A percentile compares a stretch with the other conserved stretches of the same genome.
Evolutionary conservation across 1,139 yeast genomes (phyloP).

Genomic region (Schizosaccharomyces versatilis): DNA sequence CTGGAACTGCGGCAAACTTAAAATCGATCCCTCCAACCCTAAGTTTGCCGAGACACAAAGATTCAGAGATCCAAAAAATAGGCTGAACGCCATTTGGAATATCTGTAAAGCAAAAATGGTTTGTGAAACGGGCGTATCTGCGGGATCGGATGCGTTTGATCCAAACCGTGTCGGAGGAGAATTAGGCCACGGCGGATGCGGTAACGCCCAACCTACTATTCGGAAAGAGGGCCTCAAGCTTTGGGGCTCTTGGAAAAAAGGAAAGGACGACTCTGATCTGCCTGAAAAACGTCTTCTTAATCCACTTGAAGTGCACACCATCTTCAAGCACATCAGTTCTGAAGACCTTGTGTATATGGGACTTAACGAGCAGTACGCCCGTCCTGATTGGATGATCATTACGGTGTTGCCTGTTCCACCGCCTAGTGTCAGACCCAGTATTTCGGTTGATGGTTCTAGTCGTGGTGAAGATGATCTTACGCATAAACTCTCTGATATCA

Average conservation of each 20-base stretch:
- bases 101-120: slow-evolving; percentile 79
- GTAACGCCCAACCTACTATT: slow-evolving; percentile 85
- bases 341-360: slow-evolving; percentile 71
- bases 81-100: slow-evolving; percentile 92
- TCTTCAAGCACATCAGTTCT: slow-evolving; percentile 71
- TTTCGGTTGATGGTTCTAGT: slow-evolving; percentile 95
- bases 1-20: slow-evolving; percentile 91
- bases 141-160: slow-evolving; percentile 26
- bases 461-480: slow-evolving; percentile 99
- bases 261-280: slow-evolving; percentile 63
- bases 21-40: slow-evolving; percentile 61
- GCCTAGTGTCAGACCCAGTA: slow-evolving; percentile 96
- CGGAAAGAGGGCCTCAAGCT: slow-evolving; percentile 89
- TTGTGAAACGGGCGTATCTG: slow-evolving; percentile 71
- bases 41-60: slow-evolving; percentile 73
- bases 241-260: slow-evolving; percentile 94
- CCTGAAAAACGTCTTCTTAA: slow-evolving; percentile 80
- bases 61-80: slow-evolving; percentile 80
- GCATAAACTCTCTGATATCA: slow-evolving; percentile 84
- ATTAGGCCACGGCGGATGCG: slow-evolving; percentile 86
- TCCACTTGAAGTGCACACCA: slow-evolving; percentile 74
- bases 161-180: slow-evolving; percentile 16
- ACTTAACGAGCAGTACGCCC: slow-evolving; percentile 81
- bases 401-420: slow-evolving; percentile 99
- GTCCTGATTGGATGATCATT: slow-evolving; percentile 96